Percentiles rank a stretch among this genome's conserved stretches.
Conservation (phyloP, 805 yeast genomes). For the Cyberlindnera suaveolens region DNA sequence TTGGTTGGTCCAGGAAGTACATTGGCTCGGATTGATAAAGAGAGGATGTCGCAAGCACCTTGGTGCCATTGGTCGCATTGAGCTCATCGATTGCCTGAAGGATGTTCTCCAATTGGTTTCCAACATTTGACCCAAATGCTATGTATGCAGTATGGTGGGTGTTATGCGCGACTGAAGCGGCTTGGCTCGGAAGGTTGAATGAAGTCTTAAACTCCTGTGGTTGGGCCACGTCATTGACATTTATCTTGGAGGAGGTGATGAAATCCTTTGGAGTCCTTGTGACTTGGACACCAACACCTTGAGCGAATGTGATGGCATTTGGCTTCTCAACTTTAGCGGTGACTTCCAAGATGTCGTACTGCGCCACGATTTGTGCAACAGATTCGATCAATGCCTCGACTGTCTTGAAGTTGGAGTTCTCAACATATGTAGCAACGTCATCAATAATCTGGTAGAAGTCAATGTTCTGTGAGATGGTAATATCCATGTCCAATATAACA, state of each 20-base stretch:
- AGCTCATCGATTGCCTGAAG: constrained; percentile 45
- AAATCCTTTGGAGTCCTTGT: constrained; percentile 41
- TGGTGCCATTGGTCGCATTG: constrained; percentile 25
- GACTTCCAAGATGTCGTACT: constrained; percentile 32
- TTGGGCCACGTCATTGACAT: not conserved
- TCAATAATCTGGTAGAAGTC: constrained; percentile 38
- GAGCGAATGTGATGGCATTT: constrained; percentile 79
- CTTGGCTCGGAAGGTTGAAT: constrained; percentile 22
- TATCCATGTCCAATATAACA: constrained; percentile 48
- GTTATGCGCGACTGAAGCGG: constrained; percentile 27
- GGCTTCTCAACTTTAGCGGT: constrained; percentile 74
- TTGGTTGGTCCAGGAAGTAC: constrained; percentile 77
- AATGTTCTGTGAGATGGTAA: constrained; percentile 34
- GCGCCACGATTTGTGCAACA: constrained; percentile 53
- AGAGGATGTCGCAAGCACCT: constrained; percentile 60
- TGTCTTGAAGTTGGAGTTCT: constrained; percentile 76
- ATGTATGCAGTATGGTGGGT: constrained; percentile 51
- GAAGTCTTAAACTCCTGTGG: constrained; percentile 3
- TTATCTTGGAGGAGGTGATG: constrained; percentile 16
- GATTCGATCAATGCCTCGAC: constrained; percentile 85
- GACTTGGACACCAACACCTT: constrained; percentile 86
- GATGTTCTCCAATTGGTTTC: constrained; percentile 63
- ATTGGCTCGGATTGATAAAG: constrained; percentile 87
- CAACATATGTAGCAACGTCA: constrained; percentile 54
- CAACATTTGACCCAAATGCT: constrained; percentile 89